Base-by-base conservation (phyloP, 805 yeast species). In the Zygosaccharomyces kombuchaensis region DNA sequence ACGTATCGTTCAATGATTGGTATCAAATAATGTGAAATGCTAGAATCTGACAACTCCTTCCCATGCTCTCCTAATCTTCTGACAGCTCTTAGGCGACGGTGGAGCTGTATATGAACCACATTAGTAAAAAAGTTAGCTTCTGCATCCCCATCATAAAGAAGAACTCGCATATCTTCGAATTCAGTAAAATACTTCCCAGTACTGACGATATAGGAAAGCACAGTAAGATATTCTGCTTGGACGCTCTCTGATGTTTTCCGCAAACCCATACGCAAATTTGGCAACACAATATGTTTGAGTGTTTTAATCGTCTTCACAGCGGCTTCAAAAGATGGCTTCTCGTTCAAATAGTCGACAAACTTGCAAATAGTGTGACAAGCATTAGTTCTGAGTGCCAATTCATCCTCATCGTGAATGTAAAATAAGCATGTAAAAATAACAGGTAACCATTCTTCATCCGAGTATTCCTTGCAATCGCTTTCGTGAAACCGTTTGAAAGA, bases 1-100 rank as follows among this genome's bases (percentile, higher is more conserved):
- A 85, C 88, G 65, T 82, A 88, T 50, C 79, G 81, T 68, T 93
- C 98, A 48, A 90, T 73, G 52, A 90, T 77, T 4, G 99, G 98
- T 45, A 93, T 67, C 35, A 93, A 58, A 60, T 84, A 89, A 58
- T 87, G 93, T 0, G 95, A 75, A 44, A 91, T 78, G 54, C 80
- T 82, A 30, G 70, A 67, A 21, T 77, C 77, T 0, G 77, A 64
- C 6, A 90, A 63, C 6, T 69, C 52, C 16, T 62, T 47, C 5
- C 79, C 75, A 35, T 73, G 56, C 4, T 72, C 80, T 9, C 75
- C 74, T 23, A 90, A 66, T 47, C 85, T 75, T 56, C 80, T 76
- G 17, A 91, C 73, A 0, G 98, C 96, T 56, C 89, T 76, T 63
- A 85, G 89, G 56, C 96, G 83, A 67, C 95, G 79, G 58, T 84